Evolutionary conservation across 2,329 filamentous ascomycete species (phyloP).

Genomic region (Curvularia lunata): DNA sequence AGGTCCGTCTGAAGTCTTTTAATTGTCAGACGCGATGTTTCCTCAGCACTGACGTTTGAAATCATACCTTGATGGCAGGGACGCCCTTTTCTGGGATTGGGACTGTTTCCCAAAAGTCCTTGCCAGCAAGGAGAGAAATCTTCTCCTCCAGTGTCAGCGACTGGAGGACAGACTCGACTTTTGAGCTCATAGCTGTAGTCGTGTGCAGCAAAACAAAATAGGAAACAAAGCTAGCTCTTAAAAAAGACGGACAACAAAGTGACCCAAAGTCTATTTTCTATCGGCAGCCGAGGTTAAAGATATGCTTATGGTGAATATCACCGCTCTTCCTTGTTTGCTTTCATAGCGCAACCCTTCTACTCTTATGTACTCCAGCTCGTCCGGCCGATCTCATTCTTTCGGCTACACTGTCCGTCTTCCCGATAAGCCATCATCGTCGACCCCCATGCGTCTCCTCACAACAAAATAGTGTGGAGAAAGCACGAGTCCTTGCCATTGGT

Average conservation of each 20-base stretch:
- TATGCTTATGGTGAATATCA: slow-evolving; percentile 7
- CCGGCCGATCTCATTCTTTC: slow-evolving; percentile 9
- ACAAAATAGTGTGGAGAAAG: slow-evolving; percentile 23
- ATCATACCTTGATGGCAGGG: slow-evolving; percentile 59
- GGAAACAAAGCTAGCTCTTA: background rate
- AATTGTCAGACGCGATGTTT: slow-evolving; percentile 3
- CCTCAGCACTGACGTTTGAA: background rate
- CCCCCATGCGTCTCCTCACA: slow-evolving; percentile 9
- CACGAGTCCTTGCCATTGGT: slow-evolving; percentile 18
- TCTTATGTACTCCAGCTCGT: slow-evolving; percentile 10
- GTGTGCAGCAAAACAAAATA: background rate
- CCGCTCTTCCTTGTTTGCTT: background rate
- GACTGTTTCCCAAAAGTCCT: slow-evolving; percentile 73
- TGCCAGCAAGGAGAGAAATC: slow-evolving; percentile 44
- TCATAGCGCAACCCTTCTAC: background rate
- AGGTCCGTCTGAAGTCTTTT: slow-evolving; percentile 68
- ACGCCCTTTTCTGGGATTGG: slow-evolving; percentile 64
- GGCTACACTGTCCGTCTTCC: slow-evolving; percentile 25
- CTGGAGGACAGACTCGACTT: slow-evolving; percentile 38
- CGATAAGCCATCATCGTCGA: slow-evolving; percentile 11
- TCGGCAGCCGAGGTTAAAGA: background rate
- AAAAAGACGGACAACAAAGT: background rate
- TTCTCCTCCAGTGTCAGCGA: slow-evolving; percentile 47
- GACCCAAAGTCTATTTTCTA: background rate
- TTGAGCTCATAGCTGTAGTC: slow-evolving; percentile 26